phyloP scores from a whole-genome alignment of 139 green algal species.

The Tetraselmis chui region DNA sequence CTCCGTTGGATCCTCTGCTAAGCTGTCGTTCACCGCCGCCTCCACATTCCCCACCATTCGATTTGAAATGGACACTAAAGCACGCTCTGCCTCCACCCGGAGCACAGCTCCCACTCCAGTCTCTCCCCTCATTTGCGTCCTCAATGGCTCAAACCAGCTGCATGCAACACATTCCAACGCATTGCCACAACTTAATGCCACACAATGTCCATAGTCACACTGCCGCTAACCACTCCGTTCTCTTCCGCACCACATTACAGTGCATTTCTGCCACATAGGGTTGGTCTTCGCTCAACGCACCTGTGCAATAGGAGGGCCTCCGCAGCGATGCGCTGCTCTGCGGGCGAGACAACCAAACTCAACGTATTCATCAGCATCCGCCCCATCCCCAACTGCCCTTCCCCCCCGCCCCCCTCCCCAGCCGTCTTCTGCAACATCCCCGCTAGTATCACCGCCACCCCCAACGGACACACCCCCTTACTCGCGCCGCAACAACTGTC shows the following conservation, averaged over 20 bases:
- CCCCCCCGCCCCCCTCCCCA: no score
- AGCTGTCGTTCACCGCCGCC: no score
- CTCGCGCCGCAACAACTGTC: not conserved
- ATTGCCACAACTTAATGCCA: no score
- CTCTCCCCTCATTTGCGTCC: not conserved
- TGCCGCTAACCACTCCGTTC: no score
- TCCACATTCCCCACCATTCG: not conserved
- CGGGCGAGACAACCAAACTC: not conserved
- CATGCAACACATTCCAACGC: no score
- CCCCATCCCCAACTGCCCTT: not conserved
- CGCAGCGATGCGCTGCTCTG: not conserved
- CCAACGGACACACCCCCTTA: not conserved
- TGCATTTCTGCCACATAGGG: no score
- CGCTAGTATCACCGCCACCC: not conserved
- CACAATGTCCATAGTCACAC: no score
- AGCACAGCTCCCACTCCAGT: not conserved
- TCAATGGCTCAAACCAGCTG: not conserved
- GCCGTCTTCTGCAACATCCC: not conserved
- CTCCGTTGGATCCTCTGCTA: no score
- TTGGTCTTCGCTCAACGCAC: no score
- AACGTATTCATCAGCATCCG: not conserved
- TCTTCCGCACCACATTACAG: no score
- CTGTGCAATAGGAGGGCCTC: no score
- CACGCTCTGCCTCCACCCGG: not conserved
- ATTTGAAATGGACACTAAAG: not conserved